These are phyloP conservation scores for Pythium brassicae DNA, from an alignment of 352 stramenopile genomes.

Conservation along the genomic window DNA sequence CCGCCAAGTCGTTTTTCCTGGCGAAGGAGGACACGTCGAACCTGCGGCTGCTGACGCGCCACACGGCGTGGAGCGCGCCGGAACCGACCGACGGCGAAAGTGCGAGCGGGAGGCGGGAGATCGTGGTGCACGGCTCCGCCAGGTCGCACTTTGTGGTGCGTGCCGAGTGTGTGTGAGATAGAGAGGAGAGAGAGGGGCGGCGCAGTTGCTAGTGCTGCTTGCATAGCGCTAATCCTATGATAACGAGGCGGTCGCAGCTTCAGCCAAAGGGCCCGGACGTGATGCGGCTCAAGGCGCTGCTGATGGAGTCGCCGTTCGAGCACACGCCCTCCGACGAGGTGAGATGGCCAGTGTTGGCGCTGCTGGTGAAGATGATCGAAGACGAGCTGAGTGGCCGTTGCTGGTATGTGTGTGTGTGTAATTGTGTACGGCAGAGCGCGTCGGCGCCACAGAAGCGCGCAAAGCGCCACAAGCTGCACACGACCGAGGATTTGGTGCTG, in stretches of 20 bases:
- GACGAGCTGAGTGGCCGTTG: too few species aligned
- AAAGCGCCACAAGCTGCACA: constrained; percentile 57
- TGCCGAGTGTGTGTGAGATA: background rate
- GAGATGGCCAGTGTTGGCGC: background rate
- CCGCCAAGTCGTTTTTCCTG: constrained; percentile 63
- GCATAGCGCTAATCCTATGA: too few species aligned
- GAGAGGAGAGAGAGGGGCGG: too few species aligned
- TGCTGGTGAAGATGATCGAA: too few species aligned
- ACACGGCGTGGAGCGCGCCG: constrained; percentile 40
- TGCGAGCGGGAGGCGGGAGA: constrained; percentile 14
- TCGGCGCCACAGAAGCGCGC: constrained; percentile 28
- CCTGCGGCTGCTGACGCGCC: constrained; percentile 58
- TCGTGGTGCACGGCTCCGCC: constrained; percentile 51
- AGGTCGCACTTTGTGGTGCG: constrained; percentile 67
- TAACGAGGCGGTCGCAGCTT: too few species aligned
- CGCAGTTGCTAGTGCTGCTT: too few species aligned
- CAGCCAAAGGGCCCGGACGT: constrained; percentile 55
- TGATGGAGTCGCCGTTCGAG: constrained; percentile 65
- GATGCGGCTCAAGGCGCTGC: constrained; percentile 47
- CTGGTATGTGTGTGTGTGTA: too few species aligned
- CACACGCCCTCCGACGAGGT: constrained; percentile 18
- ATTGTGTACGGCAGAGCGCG: background rate
- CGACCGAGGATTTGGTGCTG: constrained; percentile 53
- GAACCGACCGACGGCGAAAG: constrained; percentile 13
- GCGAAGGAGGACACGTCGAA: constrained; percentile 84